These are phyloP conservation scores for Aspergillus haitiensis DNA, from an alignment of 495 filamentous ascomycete genomes.

Conservation along the genomic window DNA sequence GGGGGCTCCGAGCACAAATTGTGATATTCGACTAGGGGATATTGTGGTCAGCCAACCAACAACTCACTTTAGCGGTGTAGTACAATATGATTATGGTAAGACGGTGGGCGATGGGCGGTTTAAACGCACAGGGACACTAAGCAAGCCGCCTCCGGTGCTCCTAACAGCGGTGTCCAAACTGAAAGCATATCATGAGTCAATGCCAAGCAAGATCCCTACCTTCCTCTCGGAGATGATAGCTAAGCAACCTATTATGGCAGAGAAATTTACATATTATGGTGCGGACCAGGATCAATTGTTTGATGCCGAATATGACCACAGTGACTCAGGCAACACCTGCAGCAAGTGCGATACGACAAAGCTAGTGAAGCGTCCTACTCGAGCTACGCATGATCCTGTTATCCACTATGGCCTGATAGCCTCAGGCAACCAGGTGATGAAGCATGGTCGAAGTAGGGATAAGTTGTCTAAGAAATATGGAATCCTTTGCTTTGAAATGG, in stretches of 20 bases:
- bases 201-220: slow-evolving; percentile 17
- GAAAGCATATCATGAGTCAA: slow-evolving; percentile 16
- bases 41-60: slow-evolving; percentile 36
- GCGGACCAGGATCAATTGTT: slow-evolving; percentile 31
- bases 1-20: slow-evolving; percentile 27
- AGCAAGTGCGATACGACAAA: slow-evolving; percentile 20
- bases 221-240: slow-evolving; percentile 23
- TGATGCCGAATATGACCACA: slow-evolving; percentile 29
- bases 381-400: slow-evolving; percentile 9
- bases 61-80: slow-evolving; percentile 22
- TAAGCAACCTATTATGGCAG: slow-evolving; percentile 24
- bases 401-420: slow-evolving; percentile 27
- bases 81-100: slow-evolving; percentile 45
- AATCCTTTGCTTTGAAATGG: slow-evolving; percentile 51
- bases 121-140: slow-evolving; percentile 36
- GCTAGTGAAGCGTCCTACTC: slow-evolving; percentile 14
- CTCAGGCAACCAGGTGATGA: slow-evolving; percentile 26
- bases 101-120: slow-evolving; percentile 28
- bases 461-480: slow-evolving; percentile 21
- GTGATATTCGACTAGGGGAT: slow-evolving; percentile 40
- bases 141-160: slow-evolving; percentile 33
- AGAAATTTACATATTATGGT: slow-evolving; percentile 23
- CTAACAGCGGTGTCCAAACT: slow-evolving; percentile 32
- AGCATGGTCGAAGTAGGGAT: slow-evolving; percentile 17
- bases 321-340: slow-evolving; percentile 17